These are phyloP conservation scores for Cymbopogon citratus DNA, from an alignment of 176 grass and related monocot genomes.

Conservation along the genomic window DNA sequence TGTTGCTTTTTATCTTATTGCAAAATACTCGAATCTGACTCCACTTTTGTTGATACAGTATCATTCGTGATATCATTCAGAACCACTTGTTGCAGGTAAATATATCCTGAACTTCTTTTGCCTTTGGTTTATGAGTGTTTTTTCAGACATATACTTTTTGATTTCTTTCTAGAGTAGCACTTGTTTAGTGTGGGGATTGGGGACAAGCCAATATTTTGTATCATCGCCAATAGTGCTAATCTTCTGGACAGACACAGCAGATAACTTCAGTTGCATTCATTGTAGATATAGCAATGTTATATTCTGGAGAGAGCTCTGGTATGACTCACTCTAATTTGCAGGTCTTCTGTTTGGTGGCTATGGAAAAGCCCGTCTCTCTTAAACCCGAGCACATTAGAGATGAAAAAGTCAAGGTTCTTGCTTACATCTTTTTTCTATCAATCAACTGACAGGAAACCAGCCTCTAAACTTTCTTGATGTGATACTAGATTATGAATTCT, in stretches of 20 bases:
- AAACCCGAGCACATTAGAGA: slow-evolving; percentile 95
- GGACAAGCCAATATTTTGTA: not conserved
- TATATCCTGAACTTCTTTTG: not conserved
- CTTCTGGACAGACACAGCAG: not conserved
- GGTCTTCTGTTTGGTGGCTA: slow-evolving; percentile 97
- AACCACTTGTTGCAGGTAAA: slow-evolving; percentile 95
- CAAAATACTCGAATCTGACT: slow-evolving; percentile 10
- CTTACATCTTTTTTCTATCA: slow-evolving; percentile 11
- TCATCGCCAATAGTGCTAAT: not conserved
- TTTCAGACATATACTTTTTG: not conserved
- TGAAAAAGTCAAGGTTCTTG: slow-evolving; percentile 97
- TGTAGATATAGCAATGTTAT: not conserved
- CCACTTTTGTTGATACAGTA: slow-evolving; percentile 50
- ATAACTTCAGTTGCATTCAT: not conserved
- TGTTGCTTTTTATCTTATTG: not conserved
- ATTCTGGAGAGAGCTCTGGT: slow-evolving; percentile 9
- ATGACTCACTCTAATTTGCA: slow-evolving; percentile 31
- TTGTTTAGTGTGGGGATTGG: not conserved
- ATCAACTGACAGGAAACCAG: slow-evolving; percentile 1
- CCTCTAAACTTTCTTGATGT: slow-evolving; percentile 4
- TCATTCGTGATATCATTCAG: slow-evolving; percentile 98
- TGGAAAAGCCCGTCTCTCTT: slow-evolving; percentile 95
- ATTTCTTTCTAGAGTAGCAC: slow-evolving; percentile 16
- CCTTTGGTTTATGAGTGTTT: not conserved
- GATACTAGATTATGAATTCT: not conserved